Evolutionary conservation across 2,329 filamentous ascomycete genomes (phyloP), one percentile per base, ranked within the genome.

Genomic region (Zasmidium cellare): DNA sequence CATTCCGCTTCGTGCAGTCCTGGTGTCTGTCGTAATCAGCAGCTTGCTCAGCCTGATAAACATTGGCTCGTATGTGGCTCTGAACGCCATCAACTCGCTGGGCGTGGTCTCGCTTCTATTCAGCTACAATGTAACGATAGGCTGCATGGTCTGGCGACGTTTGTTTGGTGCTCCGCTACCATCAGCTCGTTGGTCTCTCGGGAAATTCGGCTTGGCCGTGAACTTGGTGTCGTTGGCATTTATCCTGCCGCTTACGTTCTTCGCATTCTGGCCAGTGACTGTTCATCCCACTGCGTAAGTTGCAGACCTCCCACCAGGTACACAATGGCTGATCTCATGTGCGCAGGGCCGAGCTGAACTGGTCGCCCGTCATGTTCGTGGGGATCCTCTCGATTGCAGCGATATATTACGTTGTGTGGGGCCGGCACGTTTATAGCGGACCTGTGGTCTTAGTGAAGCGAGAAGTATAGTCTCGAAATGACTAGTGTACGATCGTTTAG

Each of bases 1-100:
- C 48, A 63, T 74, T 3, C 72, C 72, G 0, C 64, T 71, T 47
- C 59, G 60, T 9, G 70, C 70, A 3, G 67, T 69, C 12, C 28
- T 72, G 7, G 80, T 79, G 1, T 80, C 82, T 58, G 77, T 87
- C 0, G 82, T 81, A 1, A 82, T 85, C 0, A 82, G 83, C 5
- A 69, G 67, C 6, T 62, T 74, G 9, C 35, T 78, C 16, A 71
- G 69, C 1, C 66, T 78, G 3, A 77, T 79, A 57, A 76, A 78
- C 59, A 74, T 79, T 35, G 77, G 76, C 7, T 74, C 70, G 0
- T 68, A 68, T 7, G 69, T 70, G 0, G 79, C 76, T 0, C 79
- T 82, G 63, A 77, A 77, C 60, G 77, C 76, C 3, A 71, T 82
- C 3, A 71, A 79, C 5, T 78, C 75, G 0, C 68, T 81, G 2